Base-by-base conservation (phyloP, 169 alveolate species). In the Plasmodium adleri region DNA sequence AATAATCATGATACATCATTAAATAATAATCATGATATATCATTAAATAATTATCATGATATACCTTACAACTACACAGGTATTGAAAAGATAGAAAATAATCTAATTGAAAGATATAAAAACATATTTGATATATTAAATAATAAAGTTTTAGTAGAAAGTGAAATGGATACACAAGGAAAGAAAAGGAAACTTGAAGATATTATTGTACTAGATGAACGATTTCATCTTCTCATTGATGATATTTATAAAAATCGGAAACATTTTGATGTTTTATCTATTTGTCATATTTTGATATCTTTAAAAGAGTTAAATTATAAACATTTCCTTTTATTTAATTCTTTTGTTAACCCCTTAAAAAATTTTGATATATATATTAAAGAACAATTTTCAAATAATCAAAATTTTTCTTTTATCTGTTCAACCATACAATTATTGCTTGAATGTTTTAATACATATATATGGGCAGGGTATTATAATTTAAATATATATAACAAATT, bases 261-360 rank as follows among this genome's bases (percentile, higher is more conserved):
- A 64, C 93, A 92, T 54, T 88, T 94, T 63, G 96, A 94, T 91
- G 90, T 90, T 58, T 90, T 72, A 75, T 92, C 95, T 22, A 92
- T 92, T 3, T 94, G 96, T 76, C 92, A 92, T 59, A 92, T 94
- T 45, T 88, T 94, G 58, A 92, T 92, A 49, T 88, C 96, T 43
- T 92, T 94, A 28, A 93, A 92, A 74, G 92, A 76, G 49, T 58
- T 94, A 76, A 80, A 90, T 45, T 93, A 92, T 93, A 90, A 71
- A 59, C 88, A 92, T 64, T 92, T 72, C 60, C 73, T 92, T 68
- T 88, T 94, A 9, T 91, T 88, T 78, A 94, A 92, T 75, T 94
- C 95, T 8, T 75, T 94, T 59, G 58, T 92, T 54, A 90, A 90
- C 72, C 93, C 92, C 43, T 91, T 94, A 39, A 49, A 83, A 83